These are phyloP conservation scores for Backusella luteola DNA, from an alignment of 192 early-diverging fungal species.

Conservation along the genomic window DNA sequence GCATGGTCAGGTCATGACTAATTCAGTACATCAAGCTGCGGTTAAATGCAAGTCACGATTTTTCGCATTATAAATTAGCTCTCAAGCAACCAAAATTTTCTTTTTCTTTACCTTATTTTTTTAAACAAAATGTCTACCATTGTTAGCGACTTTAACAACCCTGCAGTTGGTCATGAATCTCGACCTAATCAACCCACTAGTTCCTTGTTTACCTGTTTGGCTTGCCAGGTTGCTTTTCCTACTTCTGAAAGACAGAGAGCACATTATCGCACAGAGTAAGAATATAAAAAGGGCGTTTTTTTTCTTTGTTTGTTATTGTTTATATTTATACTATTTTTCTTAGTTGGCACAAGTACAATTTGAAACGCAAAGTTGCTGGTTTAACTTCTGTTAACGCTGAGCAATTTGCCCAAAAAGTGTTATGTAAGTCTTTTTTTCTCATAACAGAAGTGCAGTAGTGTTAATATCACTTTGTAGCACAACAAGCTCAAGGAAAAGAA, in stretches of 20 bases:
- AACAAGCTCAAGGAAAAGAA: constrained; percentile 60
- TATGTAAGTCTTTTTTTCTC: constrained; percentile 15
- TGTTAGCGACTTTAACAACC: neutral
- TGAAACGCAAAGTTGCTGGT: constrained; percentile 93
- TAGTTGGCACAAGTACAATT: constrained; percentile 97
- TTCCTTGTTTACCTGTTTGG: constrained; percentile 73
- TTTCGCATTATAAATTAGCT: neutral
- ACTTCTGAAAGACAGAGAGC: constrained; percentile 86
- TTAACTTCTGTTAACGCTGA: constrained; percentile 85
- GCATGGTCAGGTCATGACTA: neutral
- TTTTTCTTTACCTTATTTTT: neutral
- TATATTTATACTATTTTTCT: neutral
- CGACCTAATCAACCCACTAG: neutral
- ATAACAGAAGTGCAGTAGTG: neutral
- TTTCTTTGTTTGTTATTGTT: neutral
- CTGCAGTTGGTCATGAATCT: neutral
- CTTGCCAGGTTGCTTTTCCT: constrained; percentile 94
- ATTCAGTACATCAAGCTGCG: neutral
- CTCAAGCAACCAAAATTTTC: neutral
- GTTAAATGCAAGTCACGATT: neutral
- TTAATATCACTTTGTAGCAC: constrained; percentile 31
- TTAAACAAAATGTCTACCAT: neutral
- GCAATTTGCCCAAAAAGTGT: constrained; percentile 79
- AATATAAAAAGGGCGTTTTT: neutral
- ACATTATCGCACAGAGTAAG: constrained; percentile 89